phyloP scores from a whole-genome alignment of 2,329 filamentous ascomycete species.

The Colletotrichum eleusines region DNA sequence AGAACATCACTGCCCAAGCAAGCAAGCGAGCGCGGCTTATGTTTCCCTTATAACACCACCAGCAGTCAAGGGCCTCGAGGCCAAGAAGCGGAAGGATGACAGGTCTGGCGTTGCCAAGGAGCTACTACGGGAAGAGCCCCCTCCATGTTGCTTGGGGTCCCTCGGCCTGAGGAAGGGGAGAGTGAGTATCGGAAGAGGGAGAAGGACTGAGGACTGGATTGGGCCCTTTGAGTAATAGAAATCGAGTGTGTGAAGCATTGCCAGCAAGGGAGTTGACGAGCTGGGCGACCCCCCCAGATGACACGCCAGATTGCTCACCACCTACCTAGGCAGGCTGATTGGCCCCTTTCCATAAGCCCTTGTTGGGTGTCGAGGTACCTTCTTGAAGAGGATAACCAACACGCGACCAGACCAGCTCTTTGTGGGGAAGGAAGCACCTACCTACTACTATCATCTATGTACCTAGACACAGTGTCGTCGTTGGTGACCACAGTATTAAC shows the following conservation, averaged over 20 bases:
- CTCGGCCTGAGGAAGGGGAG: constrained; percentile 13
- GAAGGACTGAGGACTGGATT: constrained; percentile 24
- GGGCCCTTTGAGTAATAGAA: neutral
- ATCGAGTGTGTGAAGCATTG: constrained; percentile 14
- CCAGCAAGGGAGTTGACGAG: constrained; percentile 17
- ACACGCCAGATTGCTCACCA: constrained; percentile 26
- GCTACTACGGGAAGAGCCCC: constrained; percentile 36
- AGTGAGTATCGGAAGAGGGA: neutral
- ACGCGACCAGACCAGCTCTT: constrained; percentile 23
- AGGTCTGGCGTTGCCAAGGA: constrained; percentile 38
- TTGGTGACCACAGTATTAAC: neutral
- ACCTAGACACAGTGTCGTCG: neutral
- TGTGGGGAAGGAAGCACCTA: constrained; percentile 12
- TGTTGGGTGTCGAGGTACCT: constrained; percentile 6
- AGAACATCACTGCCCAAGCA: constrained; percentile 6
- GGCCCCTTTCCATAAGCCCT: constrained; percentile 18
- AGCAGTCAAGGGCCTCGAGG: constrained; percentile 16
- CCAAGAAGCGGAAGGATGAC: constrained; percentile 38
- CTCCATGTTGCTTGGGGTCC: constrained; percentile 31
- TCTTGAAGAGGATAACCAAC: constrained; percentile 26
- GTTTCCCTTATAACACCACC: constrained; percentile 38
- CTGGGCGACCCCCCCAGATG: constrained; percentile 18
- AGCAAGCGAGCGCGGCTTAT: constrained; percentile 29
- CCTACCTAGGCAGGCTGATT: neutral
- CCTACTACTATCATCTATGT: too few species aligned